phyloP scores from a whole-genome alignment of 1,139 yeast species.

The Pichia cactophila region DNA sequence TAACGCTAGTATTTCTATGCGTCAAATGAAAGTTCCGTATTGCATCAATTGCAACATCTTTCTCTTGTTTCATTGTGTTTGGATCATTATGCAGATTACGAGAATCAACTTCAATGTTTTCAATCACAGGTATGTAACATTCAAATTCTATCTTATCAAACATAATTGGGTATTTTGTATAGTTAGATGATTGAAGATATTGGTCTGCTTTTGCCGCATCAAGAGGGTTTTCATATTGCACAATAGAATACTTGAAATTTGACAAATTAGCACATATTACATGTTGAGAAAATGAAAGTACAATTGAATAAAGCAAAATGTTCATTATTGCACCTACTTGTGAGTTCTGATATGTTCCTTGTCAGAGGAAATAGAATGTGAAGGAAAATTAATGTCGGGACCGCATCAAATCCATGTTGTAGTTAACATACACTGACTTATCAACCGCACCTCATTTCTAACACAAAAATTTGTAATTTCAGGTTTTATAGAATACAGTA shows the following conservation, averaged over 20 bases:
- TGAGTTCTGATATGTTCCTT: too few species aligned
- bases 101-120: neutral
- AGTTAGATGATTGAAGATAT: neutral
- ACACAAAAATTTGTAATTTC: too few species aligned
- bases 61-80: constrained; percentile 9
- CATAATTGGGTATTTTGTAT: neutral
- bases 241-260: neutral
- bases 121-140: constrained; percentile 7
- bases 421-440: too few species aligned
- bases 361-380: too few species aligned
- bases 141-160: neutral
- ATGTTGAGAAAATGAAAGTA: neutral
- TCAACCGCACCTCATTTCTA: too few species aligned
- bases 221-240: neutral
- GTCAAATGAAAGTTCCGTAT: constrained; percentile 10
- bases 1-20: neutral
- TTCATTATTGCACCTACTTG: neutral
- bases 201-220: neutral
- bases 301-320: neutral
- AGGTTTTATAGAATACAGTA: too few species aligned
- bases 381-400: too few species aligned
- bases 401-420: too few species aligned
- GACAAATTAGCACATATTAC: neutral
- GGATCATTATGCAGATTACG: neutral
- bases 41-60: constrained; percentile 14